phyloP scores from a whole-genome alignment of 2,329 filamentous ascomycete species.

The Biscogniauxia sp. region DNA sequence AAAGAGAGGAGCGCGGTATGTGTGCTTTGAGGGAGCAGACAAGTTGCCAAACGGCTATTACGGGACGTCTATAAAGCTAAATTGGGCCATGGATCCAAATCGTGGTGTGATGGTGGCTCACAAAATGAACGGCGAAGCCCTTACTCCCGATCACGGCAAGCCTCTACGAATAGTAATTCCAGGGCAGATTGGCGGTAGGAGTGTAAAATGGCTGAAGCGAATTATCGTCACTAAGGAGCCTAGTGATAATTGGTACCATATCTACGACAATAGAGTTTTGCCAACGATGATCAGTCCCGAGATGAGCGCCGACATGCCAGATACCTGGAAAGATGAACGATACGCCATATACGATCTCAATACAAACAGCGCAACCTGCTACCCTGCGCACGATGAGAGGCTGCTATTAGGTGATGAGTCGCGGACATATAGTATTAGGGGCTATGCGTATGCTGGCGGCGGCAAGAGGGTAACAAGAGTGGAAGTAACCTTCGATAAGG shows the following conservation, averaged over 20 bases:
- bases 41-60: constrained; percentile 86
- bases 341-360: constrained; percentile 94
- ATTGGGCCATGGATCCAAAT: constrained; percentile 83
- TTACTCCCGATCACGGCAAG: constrained; percentile 82
- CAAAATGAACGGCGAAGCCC: constrained; percentile 82
- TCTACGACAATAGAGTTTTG: constrained; percentile 87
- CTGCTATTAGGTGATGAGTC: constrained; percentile 48
- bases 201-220: constrained; percentile 88
- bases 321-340: constrained; percentile 83
- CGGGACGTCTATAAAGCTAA: constrained; percentile 82
- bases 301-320: constrained; percentile 67
- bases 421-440: constrained; percentile 63
- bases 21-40: constrained; percentile 91
- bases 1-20: constrained; percentile 68
- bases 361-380: constrained; percentile 78
- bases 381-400: constrained; percentile 74
- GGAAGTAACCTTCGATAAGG: constrained; percentile 80
- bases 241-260: constrained; percentile 93
- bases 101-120: constrained; percentile 83
- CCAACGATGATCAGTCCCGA: constrained; percentile 85
- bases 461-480: constrained; percentile 80
- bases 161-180: constrained; percentile 81
- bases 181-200: constrained; percentile 87
- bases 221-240: constrained; percentile 75
- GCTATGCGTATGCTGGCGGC: constrained; percentile 87